Evolutionary conservation across 2,329 filamentous ascomycete genomes (phyloP), one percentile per base, ranked within the genome.

Genomic region (Lasiodiplodia gonubiensis): DNA sequence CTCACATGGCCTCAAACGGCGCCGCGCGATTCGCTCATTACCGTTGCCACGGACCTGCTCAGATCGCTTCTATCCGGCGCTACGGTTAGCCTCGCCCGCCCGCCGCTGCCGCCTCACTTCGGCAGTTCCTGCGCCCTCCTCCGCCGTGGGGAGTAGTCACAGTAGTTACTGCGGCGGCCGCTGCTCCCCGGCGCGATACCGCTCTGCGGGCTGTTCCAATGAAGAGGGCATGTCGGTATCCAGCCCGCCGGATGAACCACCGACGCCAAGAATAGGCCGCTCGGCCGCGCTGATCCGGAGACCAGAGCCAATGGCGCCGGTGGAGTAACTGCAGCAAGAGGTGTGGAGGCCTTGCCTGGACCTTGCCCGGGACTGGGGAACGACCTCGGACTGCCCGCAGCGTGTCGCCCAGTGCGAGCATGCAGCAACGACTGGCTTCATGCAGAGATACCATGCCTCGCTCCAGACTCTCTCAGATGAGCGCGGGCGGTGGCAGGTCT

Each of bases 281-380:
- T 63, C 59, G 46, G 59, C 18, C 59, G 46, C 59, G 59, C 59
- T 63, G 59, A 63, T 63, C 59, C 59, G 59, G 59, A 63, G 59
- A 63, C 59, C 46, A 51, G 46, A 10, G 59, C 59, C 59, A 51
- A 8, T 60, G 57, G 59, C n/a, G 46, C 46, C 46, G 59, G 59
- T 63, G 59, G 59, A 63, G 59, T 37, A 51, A 27, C 42, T 52
- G 59, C 59, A 52, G 46, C 42, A 12, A 51, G 12, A 51, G 59
- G 42, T 51, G 59, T 63, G 59, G 27, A 51, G 42, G 46, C 59
- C 59, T 63, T 51, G 59, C 14, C 59, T 25, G 27, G 42, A 18
- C 46, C 42, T 27, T 33, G 30, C 30, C 30, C 30, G 46, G 59
- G 59, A n/a, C n/a, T 30, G 30, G 57, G 59, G n/a, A 27, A 35